These are phyloP conservation scores for Pilaira anomala DNA, from an alignment of 192 early-diverging fungal species.

Conservation along the genomic window DNA sequence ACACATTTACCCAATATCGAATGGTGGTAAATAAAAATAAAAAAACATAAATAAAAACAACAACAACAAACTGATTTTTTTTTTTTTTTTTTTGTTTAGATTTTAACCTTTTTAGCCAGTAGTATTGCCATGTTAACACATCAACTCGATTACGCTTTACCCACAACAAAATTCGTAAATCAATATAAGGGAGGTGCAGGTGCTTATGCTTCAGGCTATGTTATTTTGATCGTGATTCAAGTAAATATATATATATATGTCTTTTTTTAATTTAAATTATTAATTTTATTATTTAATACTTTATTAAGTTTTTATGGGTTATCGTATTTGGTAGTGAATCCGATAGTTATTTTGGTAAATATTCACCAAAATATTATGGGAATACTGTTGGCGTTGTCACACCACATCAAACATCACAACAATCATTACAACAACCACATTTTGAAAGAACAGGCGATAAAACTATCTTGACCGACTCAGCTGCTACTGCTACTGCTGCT, in stretches of 20 bases:
- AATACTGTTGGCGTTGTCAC: conserved; percentile 37
- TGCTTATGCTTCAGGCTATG: conserved; percentile 25
- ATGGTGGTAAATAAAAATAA: conserved; percentile 12
- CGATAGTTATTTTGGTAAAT: conserved; percentile 3
- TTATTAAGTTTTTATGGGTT: conserved; percentile 59
- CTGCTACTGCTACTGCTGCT: not conserved
- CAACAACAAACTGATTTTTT: not conserved
- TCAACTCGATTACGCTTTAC: conserved; percentile 5
- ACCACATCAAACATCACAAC: not conserved
- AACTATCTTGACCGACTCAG: conserved; percentile 5
- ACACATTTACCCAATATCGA: conserved; percentile 16
- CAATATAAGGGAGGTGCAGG: not conserved
- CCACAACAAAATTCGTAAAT: not conserved
- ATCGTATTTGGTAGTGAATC: conserved; percentile 60
- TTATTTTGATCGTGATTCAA: conserved; percentile 33
- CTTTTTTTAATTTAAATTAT: not conserved
- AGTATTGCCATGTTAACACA: conserved; percentile 30
- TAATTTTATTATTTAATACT: conserved; percentile 3
- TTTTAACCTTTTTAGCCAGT: conserved; percentile 23
- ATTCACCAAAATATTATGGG: not conserved
- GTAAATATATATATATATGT: conserved; percentile 17
- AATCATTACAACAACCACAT: conserved; percentile 1
- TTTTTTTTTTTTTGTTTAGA: conserved; percentile 6
- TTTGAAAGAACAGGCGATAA: conserved; percentile 15
- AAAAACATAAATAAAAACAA: too few relatives aligned